Evolutionary conservation across 257 asterid species (phyloP), one percentile per base, ranked within the genome.

Genomic region (Gentiana macrophylla): DNA sequence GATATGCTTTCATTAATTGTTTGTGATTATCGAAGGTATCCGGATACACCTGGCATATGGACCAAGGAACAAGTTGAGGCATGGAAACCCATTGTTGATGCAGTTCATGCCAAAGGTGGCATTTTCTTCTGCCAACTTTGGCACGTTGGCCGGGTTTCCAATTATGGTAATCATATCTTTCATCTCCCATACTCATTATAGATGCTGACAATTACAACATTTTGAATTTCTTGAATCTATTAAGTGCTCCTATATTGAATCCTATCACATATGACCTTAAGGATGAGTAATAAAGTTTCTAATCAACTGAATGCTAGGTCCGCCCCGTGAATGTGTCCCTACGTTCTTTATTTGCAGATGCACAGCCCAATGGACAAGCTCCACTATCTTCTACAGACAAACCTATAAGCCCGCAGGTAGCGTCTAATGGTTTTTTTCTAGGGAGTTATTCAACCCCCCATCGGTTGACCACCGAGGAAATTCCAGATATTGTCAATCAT

Each of bases 41-140:
- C 24, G 24, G 24, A 24, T 8, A 65, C 68, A 8, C 68, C 71
- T 37, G 68, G 75, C 8, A 70, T 65, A 38, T 70, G 71, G 70
- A 70, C 67, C 2, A 55, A 46, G 45, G 62, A 70, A 57, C 76
- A 61, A 61, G 68, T 70, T 12, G 73, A 72, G 53, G 77, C 73
- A 5, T 67, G 72, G 68, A 72, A 72, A 54, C 67, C 72, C 24
- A 59, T 67, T 55, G 73, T 67, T 7, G 51, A 67, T 50, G 70
- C 70, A 3, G 72, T 61, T 13, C 76, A 71, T 55, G 69, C 72
- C 60, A 62, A 71, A 49, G 76, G 69, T 52, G 72, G 72, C 2
- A 10, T 66, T 12, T 70, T 70, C 50, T 64, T 64, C 50, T 70
- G 75, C 59, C 75, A 70, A 49, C 24, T 65, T 61, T 60, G 67